Conservation (phyloP, 768 basidiomycete genomes). For the Chalciporus piperatus region DNA sequence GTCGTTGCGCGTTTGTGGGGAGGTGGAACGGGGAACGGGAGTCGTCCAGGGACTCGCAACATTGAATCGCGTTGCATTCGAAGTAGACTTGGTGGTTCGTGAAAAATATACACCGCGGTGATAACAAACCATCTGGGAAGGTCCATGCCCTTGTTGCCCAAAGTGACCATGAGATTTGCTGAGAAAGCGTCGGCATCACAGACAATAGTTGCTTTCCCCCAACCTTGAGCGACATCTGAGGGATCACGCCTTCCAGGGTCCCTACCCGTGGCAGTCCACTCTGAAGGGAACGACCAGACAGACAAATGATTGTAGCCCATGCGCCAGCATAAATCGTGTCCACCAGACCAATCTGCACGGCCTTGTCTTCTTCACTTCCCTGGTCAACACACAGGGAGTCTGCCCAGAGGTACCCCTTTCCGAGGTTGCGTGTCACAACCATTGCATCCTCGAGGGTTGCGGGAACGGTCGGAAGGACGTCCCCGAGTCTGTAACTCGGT, state of each 20-base stretch:
- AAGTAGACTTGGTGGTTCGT: conserved; percentile 20
- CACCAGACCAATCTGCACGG: conserved; percentile 12
- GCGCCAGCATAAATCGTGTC: conserved; percentile 15
- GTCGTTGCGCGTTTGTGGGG: conserved; percentile 2
- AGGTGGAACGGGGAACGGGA: not conserved
- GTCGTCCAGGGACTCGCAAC: conserved; percentile 15
- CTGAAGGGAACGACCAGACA: conserved; percentile 2
- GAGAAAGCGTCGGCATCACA: conserved; percentile 8
- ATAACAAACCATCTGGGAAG: conserved; percentile 19
- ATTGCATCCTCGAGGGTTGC: conserved; percentile 17
- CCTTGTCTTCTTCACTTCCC: conserved; percentile 2
- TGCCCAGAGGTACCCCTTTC: conserved; percentile 16
- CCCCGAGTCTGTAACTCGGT: conserved; percentile 7
- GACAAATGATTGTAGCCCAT: conserved; percentile 13
- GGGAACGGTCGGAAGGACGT: conserved; percentile 10
- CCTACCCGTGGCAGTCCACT: conserved; percentile 17
- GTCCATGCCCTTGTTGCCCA: conserved; percentile 19
- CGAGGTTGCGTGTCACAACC: conserved; percentile 9
- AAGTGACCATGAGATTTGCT: conserved; percentile 3
- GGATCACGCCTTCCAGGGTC: conserved; percentile 1
- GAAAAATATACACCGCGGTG: conserved; percentile 15
- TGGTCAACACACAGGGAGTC: conserved; percentile 21
- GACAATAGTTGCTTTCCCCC: conserved; percentile 7
- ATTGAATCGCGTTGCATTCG: conserved; percentile 11
- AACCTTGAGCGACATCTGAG: conserved; percentile 8